Evolutionary conservation across 805 yeast genomes (phyloP), one percentile per base, ranked within the genome.

Genomic region (Ogataea ganodermae): DNA sequence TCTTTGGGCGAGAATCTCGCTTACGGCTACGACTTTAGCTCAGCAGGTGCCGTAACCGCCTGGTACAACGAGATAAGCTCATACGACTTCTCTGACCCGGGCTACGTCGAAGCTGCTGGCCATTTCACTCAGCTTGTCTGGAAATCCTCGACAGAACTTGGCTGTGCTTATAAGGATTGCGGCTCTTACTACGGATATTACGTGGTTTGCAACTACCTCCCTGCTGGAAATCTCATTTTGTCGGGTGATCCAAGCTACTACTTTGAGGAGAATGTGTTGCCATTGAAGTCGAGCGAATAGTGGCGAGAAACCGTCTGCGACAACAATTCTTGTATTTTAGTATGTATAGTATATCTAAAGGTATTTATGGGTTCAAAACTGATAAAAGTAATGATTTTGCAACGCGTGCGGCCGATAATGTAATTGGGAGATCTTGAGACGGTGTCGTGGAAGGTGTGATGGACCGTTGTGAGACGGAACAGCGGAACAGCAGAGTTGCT

Each of bases 81-180:
- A 6, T 86, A 84, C 70, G 68, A 76, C 61, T 81, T 74, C 67
- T 61, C 73, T 22, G 70, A 69, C 55, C 81, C 83, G 26, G 71
- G 67, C 1, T 77, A 71, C 66, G 57, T 73, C 36, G 69, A 60
- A 24, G 59, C 68, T 10, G 80, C 90, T 36, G 92, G 92, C 40
- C 96, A 89, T 67, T 89, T 86, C 69, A 86, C 95, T 17, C 94
- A 86, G 65, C 70, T 88, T 38, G 79, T 88, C 26, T 88, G 96
- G 96, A 76, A 73, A 53, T 64, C 70, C 22, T 71, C 88, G 24
- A 72, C 81, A 8, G 64, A 72, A 53, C 47, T 88, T 13, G 96
- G 95, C 16, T 88, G 96, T 70, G 94, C 85, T 44, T 70, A 73
- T 65, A 82, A 80, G 61, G 63, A 74, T 54, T 86, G 96, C 70